Conservation (phyloP, 768 basidiomycete genomes). For the Hericium erinaceus region DNA sequence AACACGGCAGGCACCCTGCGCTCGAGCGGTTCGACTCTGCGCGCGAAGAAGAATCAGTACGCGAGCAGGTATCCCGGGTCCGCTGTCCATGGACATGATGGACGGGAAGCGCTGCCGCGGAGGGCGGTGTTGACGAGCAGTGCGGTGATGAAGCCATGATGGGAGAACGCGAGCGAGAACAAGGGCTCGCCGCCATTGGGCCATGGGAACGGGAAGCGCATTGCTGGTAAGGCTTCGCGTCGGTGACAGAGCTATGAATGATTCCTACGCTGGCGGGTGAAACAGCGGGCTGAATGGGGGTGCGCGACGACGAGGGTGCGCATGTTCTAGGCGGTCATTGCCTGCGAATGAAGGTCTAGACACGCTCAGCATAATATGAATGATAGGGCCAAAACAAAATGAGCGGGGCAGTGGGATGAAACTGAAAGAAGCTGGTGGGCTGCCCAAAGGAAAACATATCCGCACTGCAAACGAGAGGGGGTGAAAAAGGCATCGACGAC, state of each 20-base stretch:
- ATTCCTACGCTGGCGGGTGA: neutral
- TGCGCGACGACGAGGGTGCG: neutral
- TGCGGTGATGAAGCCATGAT: neutral
- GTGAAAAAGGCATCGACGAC: neutral
- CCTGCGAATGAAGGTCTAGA: no score
- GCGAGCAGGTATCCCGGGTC: neutral
- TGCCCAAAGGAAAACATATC: neutral
- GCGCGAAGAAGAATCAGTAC: neutral
- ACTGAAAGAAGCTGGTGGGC: no score
- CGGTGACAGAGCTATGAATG: neutral
- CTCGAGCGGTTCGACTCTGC: neutral
- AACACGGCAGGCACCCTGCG: neutral
- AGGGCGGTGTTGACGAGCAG: neutral
- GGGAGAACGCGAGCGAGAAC: neutral
- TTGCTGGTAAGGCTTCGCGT: neutral
- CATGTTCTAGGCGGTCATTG: no score
- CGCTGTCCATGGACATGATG: neutral
- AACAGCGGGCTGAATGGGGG: neutral
- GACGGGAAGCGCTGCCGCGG: neutral
- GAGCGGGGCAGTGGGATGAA: no score
- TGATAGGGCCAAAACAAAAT: no score
- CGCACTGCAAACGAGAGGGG: neutral
- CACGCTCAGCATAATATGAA: no score
- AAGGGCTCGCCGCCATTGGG: no score
- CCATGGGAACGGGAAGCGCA: neutral